Conservation (phyloP, 768 basidiomycete genomes). For the Amanita molliuscula region DNA sequence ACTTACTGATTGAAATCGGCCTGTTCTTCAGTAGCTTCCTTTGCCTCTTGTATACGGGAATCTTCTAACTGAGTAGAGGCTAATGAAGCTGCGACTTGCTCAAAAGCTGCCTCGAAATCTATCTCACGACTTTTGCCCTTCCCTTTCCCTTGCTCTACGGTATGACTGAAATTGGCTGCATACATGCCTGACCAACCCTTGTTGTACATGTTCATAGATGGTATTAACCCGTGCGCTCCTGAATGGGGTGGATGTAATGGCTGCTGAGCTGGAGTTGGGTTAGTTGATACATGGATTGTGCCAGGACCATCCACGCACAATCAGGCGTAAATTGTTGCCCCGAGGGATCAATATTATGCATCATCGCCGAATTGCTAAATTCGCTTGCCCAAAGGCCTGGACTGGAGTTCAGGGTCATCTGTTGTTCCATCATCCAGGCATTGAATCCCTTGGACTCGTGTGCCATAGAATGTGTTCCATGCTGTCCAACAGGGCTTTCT, state of each 20-base stretch:
- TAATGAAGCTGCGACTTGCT: conserved; percentile 49
- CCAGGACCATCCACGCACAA: conserved; percentile 25
- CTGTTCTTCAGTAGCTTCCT: conserved; percentile 30
- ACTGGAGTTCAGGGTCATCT: conserved; percentile 25
- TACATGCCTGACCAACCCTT: conserved; percentile 1
- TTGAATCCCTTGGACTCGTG: conserved; percentile 31
- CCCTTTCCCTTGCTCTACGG: conserved; percentile 34
- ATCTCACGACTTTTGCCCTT: conserved; percentile 75
- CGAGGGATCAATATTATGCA: conserved; percentile 11
- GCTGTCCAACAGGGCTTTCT: background rate
- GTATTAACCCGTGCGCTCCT: background rate
- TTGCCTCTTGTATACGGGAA: conserved; percentile 46
- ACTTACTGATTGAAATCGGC: conserved; percentile 17
- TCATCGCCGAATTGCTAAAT: conserved; percentile 20
- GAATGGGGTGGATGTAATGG: background rate
- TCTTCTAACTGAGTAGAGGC: conserved; percentile 26
- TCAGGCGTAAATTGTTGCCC: conserved; percentile 25
- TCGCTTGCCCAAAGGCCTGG: conserved; percentile 44
- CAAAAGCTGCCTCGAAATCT: conserved; percentile 84
- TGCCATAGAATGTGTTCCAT: conserved; percentile 10
- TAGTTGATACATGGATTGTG: conserved; percentile 1
- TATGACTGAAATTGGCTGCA: background rate
- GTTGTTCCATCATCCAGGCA: conserved; percentile 44
- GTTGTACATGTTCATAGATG: background rate
- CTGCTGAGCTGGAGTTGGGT: conserved; percentile 7